phyloP scores from a whole-genome alignment of 116 monocot species.

The Posidonia oceanica region DNA sequence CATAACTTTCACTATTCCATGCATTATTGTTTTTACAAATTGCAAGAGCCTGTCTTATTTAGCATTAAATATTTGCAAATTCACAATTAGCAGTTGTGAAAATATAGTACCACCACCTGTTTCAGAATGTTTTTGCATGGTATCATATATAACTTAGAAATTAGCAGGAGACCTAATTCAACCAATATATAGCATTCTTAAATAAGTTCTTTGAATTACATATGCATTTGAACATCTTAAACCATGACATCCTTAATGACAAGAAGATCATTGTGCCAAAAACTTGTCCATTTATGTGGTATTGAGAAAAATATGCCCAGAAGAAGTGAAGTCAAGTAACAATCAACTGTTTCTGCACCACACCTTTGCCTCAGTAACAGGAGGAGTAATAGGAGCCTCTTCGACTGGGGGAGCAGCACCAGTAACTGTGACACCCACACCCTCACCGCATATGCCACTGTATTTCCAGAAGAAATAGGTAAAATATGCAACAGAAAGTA shows the following conservation, averaged over 20 bases:
- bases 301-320: not conserved
- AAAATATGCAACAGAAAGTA: not conserved
- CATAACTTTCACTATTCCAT: no score
- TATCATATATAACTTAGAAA: no score
- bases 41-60: no score
- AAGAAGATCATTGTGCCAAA: not conserved
- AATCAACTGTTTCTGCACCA: not conserved
- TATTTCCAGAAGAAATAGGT: not conserved
- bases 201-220: not conserved
- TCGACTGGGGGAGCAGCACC: conserved; percentile 25
- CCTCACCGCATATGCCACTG: conserved; percentile 43
- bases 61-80: no score
- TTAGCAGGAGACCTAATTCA: no score
- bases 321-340: not conserved
- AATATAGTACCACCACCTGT: no score
- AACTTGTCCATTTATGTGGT: not conserved
- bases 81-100: no score
- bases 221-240: no score
- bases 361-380: conserved; percentile 65
- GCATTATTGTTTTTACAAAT: no score
- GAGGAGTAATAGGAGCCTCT: conserved; percentile 44
- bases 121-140: no score
- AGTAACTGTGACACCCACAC: conserved; percentile 57
- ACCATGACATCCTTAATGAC: not conserved
- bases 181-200: not conserved